Evolutionary conservation across 148 eudicot genomes (phyloP), one percentile per base, ranked within the genome.

Genomic region (Drosera capensis): DNA sequence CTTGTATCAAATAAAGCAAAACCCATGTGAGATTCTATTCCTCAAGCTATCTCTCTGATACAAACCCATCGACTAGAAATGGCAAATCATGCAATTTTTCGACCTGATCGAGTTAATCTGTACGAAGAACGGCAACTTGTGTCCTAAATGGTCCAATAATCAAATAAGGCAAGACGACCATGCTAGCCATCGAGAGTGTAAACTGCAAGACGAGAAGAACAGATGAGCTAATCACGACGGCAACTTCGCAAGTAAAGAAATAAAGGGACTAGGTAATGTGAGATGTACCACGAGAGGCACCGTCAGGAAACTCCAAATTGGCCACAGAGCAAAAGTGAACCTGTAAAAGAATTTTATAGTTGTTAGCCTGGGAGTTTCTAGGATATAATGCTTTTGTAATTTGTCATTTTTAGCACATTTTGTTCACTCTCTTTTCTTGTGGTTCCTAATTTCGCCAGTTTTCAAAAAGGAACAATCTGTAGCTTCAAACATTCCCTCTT

Each of bases 131-230:
- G 31, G 72, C 75, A 1, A 76, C 25, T 43, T 61, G 76, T 42
- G 72, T 62, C 60, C 57, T 64, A 45, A 70, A 48, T 56, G 68
- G 56, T 49, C 81, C 76, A 35, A 55, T 64, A 38, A 73, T 59
- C 63, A 86, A 30, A 52, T 72, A 73, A 0, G 86, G 78, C 9
- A 70, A 63, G 58, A 78, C 52, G 13, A 86, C 86, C 80, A 71
- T 81, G 61, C 80, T 63, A 39, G 86, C 92, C 95, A 86, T 81
- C 71, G 75, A 73, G 45, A 86, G 77, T 1, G 92, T 75, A 62
- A 86, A 86, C 95, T 86, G 79, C 72, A 67, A 17, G n/a, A 44
- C 9, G 25, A 28, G 19, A 16, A 24, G 17, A 20, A 28, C 18
- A 17, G 8, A 14, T 25, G 19, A 53, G 9, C 14, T 40, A 39